Conservation (phyloP, 805 yeast species). For the Priceomyces castillae region DNA sequence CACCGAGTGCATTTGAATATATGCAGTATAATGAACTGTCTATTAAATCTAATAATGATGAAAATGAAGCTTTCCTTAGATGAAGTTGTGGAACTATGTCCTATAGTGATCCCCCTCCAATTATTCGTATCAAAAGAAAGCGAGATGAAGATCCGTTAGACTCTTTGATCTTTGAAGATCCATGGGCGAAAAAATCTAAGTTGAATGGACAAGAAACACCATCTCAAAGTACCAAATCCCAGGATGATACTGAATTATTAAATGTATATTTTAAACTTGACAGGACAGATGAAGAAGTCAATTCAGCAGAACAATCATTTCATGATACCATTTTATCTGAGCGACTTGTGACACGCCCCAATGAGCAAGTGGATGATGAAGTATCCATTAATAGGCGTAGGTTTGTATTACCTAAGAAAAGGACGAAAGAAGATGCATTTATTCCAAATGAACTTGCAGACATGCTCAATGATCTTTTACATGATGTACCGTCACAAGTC, state of each 20-base stretch:
- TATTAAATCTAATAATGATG: no score
- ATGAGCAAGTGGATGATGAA: not conserved
- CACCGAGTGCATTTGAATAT: no score
- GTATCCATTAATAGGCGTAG: conserved; percentile 17
- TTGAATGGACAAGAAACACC: conserved; percentile 26
- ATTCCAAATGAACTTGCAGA: conserved; percentile 66
- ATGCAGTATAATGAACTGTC: no score
- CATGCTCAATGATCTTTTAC: conserved; percentile 65
- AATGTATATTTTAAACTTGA: conserved; percentile 33
- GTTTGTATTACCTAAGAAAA: conserved; percentile 35
- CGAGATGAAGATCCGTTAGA: conserved; percentile 86
- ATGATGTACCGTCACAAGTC: conserved; percentile 21
- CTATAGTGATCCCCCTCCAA: conserved; percentile 47
- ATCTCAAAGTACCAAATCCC: not conserved
- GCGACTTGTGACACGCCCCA: not conserved
- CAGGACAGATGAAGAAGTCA: conserved; percentile 29
- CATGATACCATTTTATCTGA: conserved; percentile 27
- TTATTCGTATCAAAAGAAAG: conserved; percentile 81
- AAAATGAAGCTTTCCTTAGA: no score
- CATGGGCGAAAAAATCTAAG: conserved; percentile 41
- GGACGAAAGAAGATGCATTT: conserved; percentile 30
- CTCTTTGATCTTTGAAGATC: conserved; percentile 58
- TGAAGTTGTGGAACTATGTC: not conserved
- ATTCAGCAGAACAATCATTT: conserved; percentile 16
- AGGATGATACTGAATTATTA: not conserved